These are phyloP conservation scores for Cladorrhinum sp. DNA, from an alignment of 2,329 filamentous ascomycete genomes.

Conservation along the genomic window DNA sequence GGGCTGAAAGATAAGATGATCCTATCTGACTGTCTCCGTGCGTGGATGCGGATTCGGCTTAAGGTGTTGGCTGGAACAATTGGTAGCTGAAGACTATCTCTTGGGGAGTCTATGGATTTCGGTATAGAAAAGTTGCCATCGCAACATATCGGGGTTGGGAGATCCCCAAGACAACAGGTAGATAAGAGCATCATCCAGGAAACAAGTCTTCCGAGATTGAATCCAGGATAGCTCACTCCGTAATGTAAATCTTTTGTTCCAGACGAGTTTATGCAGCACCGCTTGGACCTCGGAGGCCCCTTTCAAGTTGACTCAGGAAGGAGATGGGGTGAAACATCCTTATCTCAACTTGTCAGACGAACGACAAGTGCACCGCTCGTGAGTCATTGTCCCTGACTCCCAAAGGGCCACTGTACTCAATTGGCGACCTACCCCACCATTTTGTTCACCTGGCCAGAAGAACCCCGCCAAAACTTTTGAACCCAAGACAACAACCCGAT, in stretches of 20 bases:
- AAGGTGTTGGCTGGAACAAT: too few species aligned
- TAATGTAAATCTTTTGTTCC: not conserved
- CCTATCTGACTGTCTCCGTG: too few species aligned
- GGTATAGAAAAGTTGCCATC: too few species aligned
- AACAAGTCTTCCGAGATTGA: not conserved
- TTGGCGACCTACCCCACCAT: conserved; percentile 19
- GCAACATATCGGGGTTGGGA: too few species aligned
- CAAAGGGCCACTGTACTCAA: conserved; percentile 9
- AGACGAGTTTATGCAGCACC: not conserved
- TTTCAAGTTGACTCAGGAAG: conserved; percentile 1
- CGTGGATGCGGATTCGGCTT: not conserved
- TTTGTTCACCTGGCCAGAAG: conserved; percentile 12
- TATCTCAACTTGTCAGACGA: conserved; percentile 3
- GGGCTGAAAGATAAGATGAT: not conserved
- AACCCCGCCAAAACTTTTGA: conserved; percentile 17
- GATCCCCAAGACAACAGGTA: too few species aligned
- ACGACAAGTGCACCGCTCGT: conserved; percentile 3
- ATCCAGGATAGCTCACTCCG: not conserved
- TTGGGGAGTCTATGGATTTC: too few species aligned
- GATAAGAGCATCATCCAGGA: too few species aligned
- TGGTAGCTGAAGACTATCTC: too few species aligned
- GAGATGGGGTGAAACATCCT: conserved; percentile 3
- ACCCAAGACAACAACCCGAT: conserved; percentile 1
- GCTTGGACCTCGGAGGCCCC: not conserved
- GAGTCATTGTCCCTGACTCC: conserved; percentile 20